Conservation (phyloP, 2,329 filamentous ascomycete species). For the Periconia macrospinosa region DNA sequence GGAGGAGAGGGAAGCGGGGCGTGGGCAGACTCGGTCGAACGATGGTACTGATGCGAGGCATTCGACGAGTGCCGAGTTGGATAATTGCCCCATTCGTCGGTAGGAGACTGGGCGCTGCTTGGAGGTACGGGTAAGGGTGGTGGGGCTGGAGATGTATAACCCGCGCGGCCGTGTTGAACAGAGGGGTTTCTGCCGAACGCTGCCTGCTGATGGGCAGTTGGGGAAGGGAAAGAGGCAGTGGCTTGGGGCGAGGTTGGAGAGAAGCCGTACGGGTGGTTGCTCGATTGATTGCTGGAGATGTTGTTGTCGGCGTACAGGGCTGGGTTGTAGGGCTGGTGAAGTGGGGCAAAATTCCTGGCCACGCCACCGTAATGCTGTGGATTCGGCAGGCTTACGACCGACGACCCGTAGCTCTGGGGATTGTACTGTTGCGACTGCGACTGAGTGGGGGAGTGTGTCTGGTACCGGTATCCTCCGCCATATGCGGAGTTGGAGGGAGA, state of each 20-base stretch:
- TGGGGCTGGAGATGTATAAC: slow-evolving; percentile 40
- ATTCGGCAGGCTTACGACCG: slow-evolving; percentile 53
- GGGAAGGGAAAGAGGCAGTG: slow-evolving; percentile 31
- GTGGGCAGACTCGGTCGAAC: slow-evolving; percentile 29
- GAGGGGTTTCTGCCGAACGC: slow-evolving; percentile 36
- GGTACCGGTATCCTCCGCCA: slow-evolving; percentile 48
- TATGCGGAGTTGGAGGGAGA: slow-evolving; percentile 31
- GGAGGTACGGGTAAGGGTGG: slow-evolving; percentile 41
- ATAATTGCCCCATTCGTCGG: slow-evolving; percentile 40
- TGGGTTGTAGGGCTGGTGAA: slow-evolving; percentile 49
- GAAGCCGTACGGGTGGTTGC: slow-evolving; percentile 41
- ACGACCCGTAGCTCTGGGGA: slow-evolving; percentile 61
- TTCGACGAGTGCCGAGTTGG: slow-evolving; percentile 31
- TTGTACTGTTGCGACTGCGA: slow-evolving; percentile 57
- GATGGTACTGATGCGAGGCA: slow-evolving; percentile 33
- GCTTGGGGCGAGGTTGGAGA: slow-evolving; percentile 36
- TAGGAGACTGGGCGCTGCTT: slow-evolving; percentile 31
- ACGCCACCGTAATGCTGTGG: slow-evolving; percentile 62
- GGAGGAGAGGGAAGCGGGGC: slow-evolving; percentile 40
- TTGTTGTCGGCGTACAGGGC: slow-evolving; percentile 46
- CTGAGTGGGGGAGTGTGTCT: slow-evolving; percentile 34
- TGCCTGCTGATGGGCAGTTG: slow-evolving; percentile 32
- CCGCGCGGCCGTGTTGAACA: slow-evolving; percentile 30
- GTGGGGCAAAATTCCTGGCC: slow-evolving; percentile 38
- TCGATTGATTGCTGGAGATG: slow-evolving; percentile 32